These are phyloP conservation scores for Ceratobasidium sp. DNA, from an alignment of 1,284 basidiomycete species.

Conservation along the genomic window DNA sequence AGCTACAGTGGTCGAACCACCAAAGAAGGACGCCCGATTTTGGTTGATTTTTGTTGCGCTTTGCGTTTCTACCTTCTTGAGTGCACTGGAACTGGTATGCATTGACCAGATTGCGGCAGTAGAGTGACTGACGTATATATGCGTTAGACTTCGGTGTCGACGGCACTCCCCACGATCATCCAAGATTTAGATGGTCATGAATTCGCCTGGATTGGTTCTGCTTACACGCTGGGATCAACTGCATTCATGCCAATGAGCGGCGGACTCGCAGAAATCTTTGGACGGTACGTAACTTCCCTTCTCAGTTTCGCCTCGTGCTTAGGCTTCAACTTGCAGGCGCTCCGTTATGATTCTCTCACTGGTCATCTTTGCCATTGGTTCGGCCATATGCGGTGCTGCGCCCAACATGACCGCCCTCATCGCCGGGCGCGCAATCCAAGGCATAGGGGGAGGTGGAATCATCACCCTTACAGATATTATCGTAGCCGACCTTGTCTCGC, in stretches of 20 bases:
- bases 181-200: conserved; percentile 48
- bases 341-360: conserved; percentile 52
- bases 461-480: conserved; percentile 54
- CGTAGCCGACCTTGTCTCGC: conserved; percentile 56
- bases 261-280: conserved; percentile 51
- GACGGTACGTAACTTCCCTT: conserved; percentile 43
- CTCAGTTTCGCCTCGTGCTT: conserved; percentile 42
- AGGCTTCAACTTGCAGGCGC: conserved; percentile 46
- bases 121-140: neutral
- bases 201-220: conserved; percentile 52
- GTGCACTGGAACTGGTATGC: conserved; percentile 50
- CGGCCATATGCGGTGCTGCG: conserved; percentile 55
- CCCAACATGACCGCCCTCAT: conserved; percentile 54
- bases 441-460: conserved; percentile 59
- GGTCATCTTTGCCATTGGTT: conserved; percentile 54
- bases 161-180: conserved; percentile 50
- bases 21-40: conserved; percentile 43
- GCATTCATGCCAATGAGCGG: conserved; percentile 51
- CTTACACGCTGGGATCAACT: conserved; percentile 51
- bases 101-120: too few species aligned
- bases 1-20: neutral
- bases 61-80: conserved; percentile 48
- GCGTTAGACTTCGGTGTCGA: conserved; percentile 48
- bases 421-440: conserved; percentile 54
- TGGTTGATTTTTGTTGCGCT: conserved; percentile 51